phyloP scores from a whole-genome alignment of 2,329 filamentous ascomycete species.

The Aspergillus jensenii region DNA sequence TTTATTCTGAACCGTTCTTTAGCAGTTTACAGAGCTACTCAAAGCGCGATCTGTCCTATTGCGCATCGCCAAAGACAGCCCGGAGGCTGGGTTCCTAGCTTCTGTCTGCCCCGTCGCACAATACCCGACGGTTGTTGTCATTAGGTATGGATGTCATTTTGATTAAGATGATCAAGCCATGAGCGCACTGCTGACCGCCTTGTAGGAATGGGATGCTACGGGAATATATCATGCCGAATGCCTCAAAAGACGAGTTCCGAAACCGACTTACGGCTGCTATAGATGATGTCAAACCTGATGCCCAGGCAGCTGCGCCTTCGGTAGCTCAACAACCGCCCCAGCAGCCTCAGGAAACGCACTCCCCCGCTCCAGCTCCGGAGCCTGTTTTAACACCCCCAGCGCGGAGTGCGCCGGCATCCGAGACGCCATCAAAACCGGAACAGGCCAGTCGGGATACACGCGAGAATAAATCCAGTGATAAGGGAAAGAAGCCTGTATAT shows the following conservation, averaged over 20 bases:
- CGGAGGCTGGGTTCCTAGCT: slow-evolving; percentile 77
- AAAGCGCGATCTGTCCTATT: slow-evolving; percentile 66
- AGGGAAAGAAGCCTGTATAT: slow-evolving; percentile 3
- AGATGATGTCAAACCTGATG: slow-evolving; percentile 19
- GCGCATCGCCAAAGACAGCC: slow-evolving; percentile 68
- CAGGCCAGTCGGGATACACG: neutral
- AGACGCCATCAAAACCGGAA: neutral
- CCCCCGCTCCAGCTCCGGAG: slow-evolving; percentile 7
- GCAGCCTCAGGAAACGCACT: slow-evolving; percentile 6
- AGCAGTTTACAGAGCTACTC: slow-evolving; percentile 58
- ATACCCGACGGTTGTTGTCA: slow-evolving; percentile 76
- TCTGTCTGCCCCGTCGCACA: slow-evolving; percentile 79
- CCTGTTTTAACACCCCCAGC: slow-evolving; percentile 3
- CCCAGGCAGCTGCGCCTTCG: neutral
- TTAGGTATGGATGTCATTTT: slow-evolving; percentile 56
- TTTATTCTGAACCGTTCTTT: neutral
- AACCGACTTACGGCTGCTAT: slow-evolving; percentile 52
- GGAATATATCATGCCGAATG: slow-evolving; percentile 70
- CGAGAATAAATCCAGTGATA: neutral
- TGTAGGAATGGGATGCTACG: slow-evolving; percentile 71
- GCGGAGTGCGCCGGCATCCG: neutral
- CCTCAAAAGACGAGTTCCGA: slow-evolving; percentile 66
- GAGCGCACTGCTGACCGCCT: slow-evolving; percentile 15
- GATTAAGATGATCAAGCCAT: neutral
- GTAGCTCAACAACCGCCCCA: neutral